Evolutionary conservation across 2,329 filamentous ascomycete genomes (phyloP).

Genomic region (Aspergillus piperis): DNA sequence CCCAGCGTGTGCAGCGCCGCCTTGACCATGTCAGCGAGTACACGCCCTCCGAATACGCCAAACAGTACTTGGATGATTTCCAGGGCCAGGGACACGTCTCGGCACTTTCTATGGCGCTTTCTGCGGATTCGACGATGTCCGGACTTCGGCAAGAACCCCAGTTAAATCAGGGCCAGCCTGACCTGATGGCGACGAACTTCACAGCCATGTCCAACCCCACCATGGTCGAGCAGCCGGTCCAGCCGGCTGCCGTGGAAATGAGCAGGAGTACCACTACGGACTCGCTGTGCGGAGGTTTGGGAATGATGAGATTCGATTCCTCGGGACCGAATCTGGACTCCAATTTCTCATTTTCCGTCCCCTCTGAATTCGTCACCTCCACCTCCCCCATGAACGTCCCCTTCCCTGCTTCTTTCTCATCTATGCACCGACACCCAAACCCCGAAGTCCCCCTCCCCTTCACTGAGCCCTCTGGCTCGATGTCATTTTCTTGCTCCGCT

Average conservation of each 20-base stretch:
- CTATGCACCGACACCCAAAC: conserved; percentile 19
- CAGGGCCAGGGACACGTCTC: conserved; percentile 24
- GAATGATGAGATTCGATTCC: conserved; percentile 49
- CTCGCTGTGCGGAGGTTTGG: conserved; percentile 45
- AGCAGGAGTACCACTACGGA: conserved; percentile 49
- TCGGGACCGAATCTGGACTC: conserved; percentile 39
- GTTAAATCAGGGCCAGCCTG: conserved; percentile 22
- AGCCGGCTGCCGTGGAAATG: conserved; percentile 43
- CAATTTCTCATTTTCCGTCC: conserved; percentile 30
- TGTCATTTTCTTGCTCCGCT: conserved; percentile 40
- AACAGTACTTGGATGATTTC: conserved; percentile 37
- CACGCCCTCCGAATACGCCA: conserved; percentile 46
- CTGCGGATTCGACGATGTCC: conserved; percentile 28
- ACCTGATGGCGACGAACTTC: conserved; percentile 12
- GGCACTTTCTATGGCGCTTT: conserved; percentile 28
- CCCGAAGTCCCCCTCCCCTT: conserved; percentile 34
- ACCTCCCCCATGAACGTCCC: conserved; percentile 34
- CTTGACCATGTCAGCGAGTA: conserved; percentile 45
- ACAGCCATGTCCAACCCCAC: conserved; percentile 8
- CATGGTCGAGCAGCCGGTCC: conserved; percentile 29
- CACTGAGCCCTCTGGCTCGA: conserved; percentile 31
- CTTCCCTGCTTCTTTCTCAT: conserved; percentile 26
- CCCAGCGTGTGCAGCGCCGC: conserved; percentile 27
- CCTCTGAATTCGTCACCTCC: conserved; percentile 30
- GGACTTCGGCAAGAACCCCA: conserved; percentile 22